Evolutionary conservation across 2,329 filamentous ascomycete genomes (phyloP).

Genomic region (Microcyclospora pomicola): DNA sequence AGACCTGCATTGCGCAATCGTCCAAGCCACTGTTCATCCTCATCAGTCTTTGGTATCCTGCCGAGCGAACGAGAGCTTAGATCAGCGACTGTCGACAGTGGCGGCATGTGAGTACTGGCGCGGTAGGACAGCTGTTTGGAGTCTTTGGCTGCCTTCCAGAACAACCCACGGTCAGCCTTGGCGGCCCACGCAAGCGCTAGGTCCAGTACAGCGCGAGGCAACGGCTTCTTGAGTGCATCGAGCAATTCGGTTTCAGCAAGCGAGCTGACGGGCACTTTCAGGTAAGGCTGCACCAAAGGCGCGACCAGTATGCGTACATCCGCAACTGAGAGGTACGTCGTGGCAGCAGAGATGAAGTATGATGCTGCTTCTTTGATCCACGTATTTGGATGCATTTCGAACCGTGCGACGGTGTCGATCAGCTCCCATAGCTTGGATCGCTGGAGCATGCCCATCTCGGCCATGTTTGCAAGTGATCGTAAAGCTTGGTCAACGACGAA

Average conservation of each 20-base stretch:
- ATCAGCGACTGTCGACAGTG: constrained; percentile 44
- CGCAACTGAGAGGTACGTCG: constrained; percentile 60
- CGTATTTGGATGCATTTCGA: constrained; percentile 83
- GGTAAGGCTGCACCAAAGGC: constrained; percentile 66
- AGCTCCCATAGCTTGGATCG: constrained; percentile 76
- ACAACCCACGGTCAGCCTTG: constrained; percentile 56
- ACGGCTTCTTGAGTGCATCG: constrained; percentile 67
- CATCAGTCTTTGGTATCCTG: constrained; percentile 63
- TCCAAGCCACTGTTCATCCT: constrained; percentile 87
- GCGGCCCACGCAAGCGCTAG: constrained; percentile 71
- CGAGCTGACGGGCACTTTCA: constrained; percentile 58
- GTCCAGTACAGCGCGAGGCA: constrained; percentile 70
- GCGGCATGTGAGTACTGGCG: constrained; percentile 38
- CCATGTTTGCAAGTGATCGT: constrained; percentile 76
- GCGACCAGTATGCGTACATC: constrained; percentile 73
- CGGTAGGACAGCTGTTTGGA: constrained; percentile 50
- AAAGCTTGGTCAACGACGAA: constrained; percentile 86
- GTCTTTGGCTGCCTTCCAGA: constrained; percentile 69
- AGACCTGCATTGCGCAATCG: constrained; percentile 76
- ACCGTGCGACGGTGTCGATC: constrained; percentile 66
- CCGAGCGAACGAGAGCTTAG: constrained; percentile 44
- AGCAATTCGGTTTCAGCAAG: constrained; percentile 63
- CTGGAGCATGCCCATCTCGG: constrained; percentile 74
- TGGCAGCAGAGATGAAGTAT: constrained; percentile 66
- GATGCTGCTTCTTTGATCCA: constrained; percentile 89